Base-by-base conservation (phyloP, 108 stramenopile species). In the Nitzschia inconspicua region DNA sequence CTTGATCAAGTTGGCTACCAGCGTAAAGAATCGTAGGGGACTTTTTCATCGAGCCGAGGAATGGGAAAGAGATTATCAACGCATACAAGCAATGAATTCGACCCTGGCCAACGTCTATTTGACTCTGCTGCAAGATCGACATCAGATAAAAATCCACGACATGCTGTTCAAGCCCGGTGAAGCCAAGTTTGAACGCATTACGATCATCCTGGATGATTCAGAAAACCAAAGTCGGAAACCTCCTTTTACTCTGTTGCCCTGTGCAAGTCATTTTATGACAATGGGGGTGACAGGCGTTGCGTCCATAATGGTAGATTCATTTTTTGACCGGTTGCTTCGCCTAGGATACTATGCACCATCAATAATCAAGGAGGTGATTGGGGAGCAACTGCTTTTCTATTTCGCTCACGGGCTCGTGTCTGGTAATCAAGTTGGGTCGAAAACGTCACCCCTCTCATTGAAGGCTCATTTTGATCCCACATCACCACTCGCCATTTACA, bases 401-500 rank as follows among this genome's bases (percentile, higher is more conserved):
- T 79, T 77, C 43, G 41, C 65, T 16, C 41, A 66, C 5, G 81
- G 51, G 4, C 41, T 46, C 18, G 29, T 63, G 16, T n/a, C 23
- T 24, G 48, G n/a, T 31, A 2, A 43, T 32, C 46, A 32, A 20
- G 10, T 24, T 48, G 34, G 16, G 31, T 11, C 18, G 11, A 49
- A 37, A 25, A 46, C 9, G 47, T 50, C 36, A 24, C 18, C 34
- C 9, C 40, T 50, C 23, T 36, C 57, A n/a, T 32, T 41, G 14
- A 76, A 86, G 42, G 83, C 86, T 0, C 74, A 82, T 46, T 88
- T 88, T 49, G 31, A 52, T 30, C 86, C 86, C 10, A 76, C 65
- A 14, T 53, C 58, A 29, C 76, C 82, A 3, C 51, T 88, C 27
- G 71, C 79, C 9, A 64, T 82, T 5, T 88, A 88, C 63, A 57